Conservation (phyloP, 192 early-diverging fungal species). For the Rhizophagus sp. region DNA sequence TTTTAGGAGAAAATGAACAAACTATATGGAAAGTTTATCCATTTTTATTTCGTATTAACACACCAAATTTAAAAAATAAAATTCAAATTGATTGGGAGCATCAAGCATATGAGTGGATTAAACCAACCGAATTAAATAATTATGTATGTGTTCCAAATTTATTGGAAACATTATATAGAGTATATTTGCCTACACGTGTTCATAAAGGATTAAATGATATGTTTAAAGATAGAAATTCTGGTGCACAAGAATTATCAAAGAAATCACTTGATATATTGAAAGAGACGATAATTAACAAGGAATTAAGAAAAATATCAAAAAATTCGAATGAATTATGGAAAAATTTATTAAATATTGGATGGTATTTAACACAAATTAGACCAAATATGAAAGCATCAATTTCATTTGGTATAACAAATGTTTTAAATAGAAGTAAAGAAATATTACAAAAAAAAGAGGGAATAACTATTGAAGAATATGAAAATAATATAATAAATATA, state of each 20-base stretch:
- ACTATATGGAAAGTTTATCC: slow-evolving; percentile 24
- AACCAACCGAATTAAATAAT: background rate
- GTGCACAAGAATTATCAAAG: slow-evolving; percentile 15
- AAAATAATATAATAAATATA: background rate
- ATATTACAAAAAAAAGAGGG: background rate
- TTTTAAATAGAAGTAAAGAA: background rate
- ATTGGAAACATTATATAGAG: slow-evolving; percentile 20
- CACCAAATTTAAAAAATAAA: background rate
- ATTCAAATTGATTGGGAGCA: slow-evolving; percentile 26
- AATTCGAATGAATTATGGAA: background rate
- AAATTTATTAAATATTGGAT: slow-evolving; percentile 14
- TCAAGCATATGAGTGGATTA: slow-evolving; percentile 23
- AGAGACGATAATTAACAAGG: background rate
- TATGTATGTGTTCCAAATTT: slow-evolving; percentile 16
- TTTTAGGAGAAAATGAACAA: background rate
- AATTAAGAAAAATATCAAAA: background rate
- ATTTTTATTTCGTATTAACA: slow-evolving; percentile 13
- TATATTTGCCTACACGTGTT: slow-evolving; percentile 14
- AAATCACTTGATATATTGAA: slow-evolving; percentile 11
- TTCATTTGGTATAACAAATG: background rate
- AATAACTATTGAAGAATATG: slow-evolving; percentile 8
- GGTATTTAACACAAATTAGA: slow-evolving; percentile 23
- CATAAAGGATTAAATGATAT: slow-evolving; percentile 17
- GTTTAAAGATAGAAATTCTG: slow-evolving; percentile 21
- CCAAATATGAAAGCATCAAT: slow-evolving; percentile 29